These are phyloP conservation scores for Paxillus involutus DNA, from an alignment of 768 basidiomycete genomes.

Conservation along the genomic window DNA sequence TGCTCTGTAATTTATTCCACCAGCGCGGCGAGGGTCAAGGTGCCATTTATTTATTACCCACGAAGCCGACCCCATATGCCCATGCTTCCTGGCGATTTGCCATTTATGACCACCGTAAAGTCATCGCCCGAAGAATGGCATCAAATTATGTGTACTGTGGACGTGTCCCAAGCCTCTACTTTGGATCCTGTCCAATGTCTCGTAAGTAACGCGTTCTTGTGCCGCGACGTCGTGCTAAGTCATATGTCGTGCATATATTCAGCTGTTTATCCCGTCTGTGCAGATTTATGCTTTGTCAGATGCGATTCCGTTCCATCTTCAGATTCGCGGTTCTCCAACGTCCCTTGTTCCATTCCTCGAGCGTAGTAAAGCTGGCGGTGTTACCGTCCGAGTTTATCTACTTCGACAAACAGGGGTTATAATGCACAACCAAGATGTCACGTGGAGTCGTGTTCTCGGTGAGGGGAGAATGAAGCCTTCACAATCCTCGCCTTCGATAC, in stretches of 20 bases:
- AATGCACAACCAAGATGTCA: slow-evolving; percentile 20
- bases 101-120: slow-evolving; percentile 61
- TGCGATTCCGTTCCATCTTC: slow-evolving; percentile 64
- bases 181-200: slow-evolving; percentile 47
- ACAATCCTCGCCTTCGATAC: slow-evolving; percentile 33
- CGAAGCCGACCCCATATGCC: slow-evolving; percentile 55
- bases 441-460: slow-evolving; percentile 34
- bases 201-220: slow-evolving; percentile 36
- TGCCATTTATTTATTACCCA: slow-evolving; percentile 54
- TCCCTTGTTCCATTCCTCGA: slow-evolving; percentile 49
- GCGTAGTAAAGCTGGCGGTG: slow-evolving; percentile 9
- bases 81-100: slow-evolving; percentile 40
- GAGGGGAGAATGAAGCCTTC: slow-evolving; percentile 49
- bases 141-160: slow-evolving; percentile 45
- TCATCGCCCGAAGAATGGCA: slow-evolving; percentile 66
- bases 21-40: slow-evolving; percentile 36
- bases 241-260: neutral
- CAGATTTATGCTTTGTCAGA: slow-evolving; percentile 55
- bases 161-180: slow-evolving; percentile 33
- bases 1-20: neutral
- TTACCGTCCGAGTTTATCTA: slow-evolving; percentile 48
- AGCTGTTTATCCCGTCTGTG: slow-evolving; percentile 63
- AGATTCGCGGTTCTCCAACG: slow-evolving; percentile 47
- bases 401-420: slow-evolving; percentile 48
- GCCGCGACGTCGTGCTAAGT: neutral